Conservation (phyloP, 78 protist genomes). For the Dictyostelium purpureum region DNA sequence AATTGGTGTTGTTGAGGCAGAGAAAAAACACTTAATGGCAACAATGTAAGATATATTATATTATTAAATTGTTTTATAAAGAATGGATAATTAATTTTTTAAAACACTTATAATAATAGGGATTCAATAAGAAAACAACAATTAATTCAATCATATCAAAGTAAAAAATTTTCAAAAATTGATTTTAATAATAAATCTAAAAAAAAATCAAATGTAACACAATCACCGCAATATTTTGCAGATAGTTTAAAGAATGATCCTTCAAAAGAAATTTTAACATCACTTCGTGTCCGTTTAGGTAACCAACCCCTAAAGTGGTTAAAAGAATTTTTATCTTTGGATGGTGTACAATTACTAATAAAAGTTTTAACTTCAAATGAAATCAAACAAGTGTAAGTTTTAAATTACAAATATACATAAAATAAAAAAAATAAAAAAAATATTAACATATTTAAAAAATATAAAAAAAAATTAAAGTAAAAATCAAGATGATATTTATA, state of each 20-base stretch:
- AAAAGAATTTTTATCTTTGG: constrained; percentile 30
- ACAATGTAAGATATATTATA: neutral
- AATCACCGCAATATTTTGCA: constrained; percentile 53
- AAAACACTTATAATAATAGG: neutral
- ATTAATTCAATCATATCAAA: constrained; percentile 47
- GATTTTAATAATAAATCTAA: constrained; percentile 16
- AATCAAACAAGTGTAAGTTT: constrained; percentile 47
- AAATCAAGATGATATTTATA: constrained; percentile 44
- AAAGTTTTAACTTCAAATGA: constrained; percentile 40
- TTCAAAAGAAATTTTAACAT: constrained; percentile 43
- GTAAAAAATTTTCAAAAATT: constrained; percentile 54
- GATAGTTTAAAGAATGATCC: constrained; percentile 52
- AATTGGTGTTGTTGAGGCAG: constrained; percentile 47
- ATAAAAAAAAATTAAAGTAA: neutral
- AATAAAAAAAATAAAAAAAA: neutral
- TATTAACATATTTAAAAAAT: neutral
- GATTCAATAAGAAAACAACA: constrained; percentile 68
- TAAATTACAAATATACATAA: neutral
- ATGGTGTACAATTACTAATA: constrained; percentile 45
- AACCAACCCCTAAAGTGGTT: constrained; percentile 77
- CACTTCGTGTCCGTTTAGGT: constrained; percentile 59
- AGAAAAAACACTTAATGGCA: constrained; percentile 50
- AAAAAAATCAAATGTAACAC: neutral
- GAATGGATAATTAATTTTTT: neutral
- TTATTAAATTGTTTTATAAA: neutral